These are phyloP conservation scores for Herpetomonas muscarum DNA, from an alignment of 208 protist genomes.

Conservation along the genomic window DNA sequence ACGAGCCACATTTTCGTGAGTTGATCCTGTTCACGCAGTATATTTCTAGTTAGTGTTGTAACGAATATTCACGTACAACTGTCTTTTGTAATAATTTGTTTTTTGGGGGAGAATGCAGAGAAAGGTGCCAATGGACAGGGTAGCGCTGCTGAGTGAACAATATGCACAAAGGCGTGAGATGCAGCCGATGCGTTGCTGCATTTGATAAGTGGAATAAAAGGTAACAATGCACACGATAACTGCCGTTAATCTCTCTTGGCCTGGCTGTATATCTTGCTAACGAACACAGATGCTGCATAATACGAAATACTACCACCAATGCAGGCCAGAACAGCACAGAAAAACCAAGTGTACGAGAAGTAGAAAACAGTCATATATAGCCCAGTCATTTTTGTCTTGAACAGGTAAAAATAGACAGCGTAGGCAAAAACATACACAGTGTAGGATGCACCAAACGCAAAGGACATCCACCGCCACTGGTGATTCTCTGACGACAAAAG, in stretches of 20 bases:
- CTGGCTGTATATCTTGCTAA: slow-evolving; percentile 41
- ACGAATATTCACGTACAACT: neutral
- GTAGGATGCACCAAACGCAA: slow-evolving; percentile 77
- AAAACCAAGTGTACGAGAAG: slow-evolving; percentile 20
- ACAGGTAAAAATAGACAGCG: slow-evolving; percentile 89
- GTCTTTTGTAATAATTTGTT: neutral
- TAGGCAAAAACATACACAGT: slow-evolving; percentile 89
- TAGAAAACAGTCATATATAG: slow-evolving; percentile 90
- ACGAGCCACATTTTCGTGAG: no score
- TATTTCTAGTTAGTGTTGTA: neutral
- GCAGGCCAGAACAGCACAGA: slow-evolving; percentile 19
- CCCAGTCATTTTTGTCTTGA: slow-evolving; percentile 88
- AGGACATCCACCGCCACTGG: slow-evolving; percentile 92
- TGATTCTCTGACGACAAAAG: slow-evolving; percentile 92
- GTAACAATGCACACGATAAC: no score
- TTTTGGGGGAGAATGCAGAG: slow-evolving; percentile 9
- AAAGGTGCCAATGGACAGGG: slow-evolving; percentile 6
- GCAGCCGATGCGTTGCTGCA: neutral
- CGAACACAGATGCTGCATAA: slow-evolving; percentile 34
- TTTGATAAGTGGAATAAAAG: slow-evolving; percentile 1
- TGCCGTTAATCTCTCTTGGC: slow-evolving; percentile 37
- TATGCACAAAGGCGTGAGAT: slow-evolving; percentile 1
- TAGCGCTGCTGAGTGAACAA: no score
- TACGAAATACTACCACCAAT: slow-evolving; percentile 39
- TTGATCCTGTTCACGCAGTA: no score